These are phyloP conservation scores for Cornus suecica DNA, from an alignment of 148 eudicot species.

Conservation along the genomic window DNA sequence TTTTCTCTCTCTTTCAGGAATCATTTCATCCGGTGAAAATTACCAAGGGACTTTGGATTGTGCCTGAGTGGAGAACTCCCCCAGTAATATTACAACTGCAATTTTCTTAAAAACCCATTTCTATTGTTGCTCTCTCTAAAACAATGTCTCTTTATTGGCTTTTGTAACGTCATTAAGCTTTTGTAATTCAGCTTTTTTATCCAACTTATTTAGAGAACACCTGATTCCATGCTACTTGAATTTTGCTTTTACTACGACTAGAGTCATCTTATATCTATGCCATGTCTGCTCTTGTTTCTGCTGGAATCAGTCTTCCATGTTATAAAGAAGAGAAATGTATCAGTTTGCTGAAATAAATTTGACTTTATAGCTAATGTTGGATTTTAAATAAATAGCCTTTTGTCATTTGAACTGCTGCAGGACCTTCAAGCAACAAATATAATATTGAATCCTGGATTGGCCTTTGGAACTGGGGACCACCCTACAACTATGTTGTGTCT, in stretches of 20 bases:
- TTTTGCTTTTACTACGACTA: background rate
- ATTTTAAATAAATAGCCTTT: background rate
- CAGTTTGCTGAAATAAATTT: too few relatives aligned
- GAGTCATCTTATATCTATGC: background rate
- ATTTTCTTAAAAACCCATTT: background rate
- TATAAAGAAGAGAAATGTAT: background rate
- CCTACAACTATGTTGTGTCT: conserved; percentile 92
- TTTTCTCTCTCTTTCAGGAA: conserved; percentile 45
- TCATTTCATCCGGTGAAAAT: conserved; percentile 89
- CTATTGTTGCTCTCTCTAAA: background rate
- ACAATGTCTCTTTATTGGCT: background rate
- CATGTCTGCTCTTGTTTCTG: conserved; percentile 1
- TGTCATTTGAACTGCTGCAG: conserved; percentile 35
- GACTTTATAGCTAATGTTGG: background rate
- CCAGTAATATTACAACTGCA: conserved; percentile 49
- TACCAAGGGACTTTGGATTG: conserved; percentile 84
- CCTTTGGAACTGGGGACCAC: conserved; percentile 98
- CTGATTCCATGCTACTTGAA: conserved; percentile 2
- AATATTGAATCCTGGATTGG: conserved; percentile 76
- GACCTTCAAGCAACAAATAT: conserved; percentile 74
- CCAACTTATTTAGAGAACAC: background rate
- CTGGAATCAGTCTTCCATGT: background rate
- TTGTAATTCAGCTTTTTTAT: background rate
- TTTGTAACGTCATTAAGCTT: background rate
- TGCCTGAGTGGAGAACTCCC: conserved; percentile 90